Percentiles rank a stretch among this genome's conserved stretches.
phyloP scores from a whole-genome alignment of 768 basidiomycete species.

The Xanthoconium stramineum region DNA sequence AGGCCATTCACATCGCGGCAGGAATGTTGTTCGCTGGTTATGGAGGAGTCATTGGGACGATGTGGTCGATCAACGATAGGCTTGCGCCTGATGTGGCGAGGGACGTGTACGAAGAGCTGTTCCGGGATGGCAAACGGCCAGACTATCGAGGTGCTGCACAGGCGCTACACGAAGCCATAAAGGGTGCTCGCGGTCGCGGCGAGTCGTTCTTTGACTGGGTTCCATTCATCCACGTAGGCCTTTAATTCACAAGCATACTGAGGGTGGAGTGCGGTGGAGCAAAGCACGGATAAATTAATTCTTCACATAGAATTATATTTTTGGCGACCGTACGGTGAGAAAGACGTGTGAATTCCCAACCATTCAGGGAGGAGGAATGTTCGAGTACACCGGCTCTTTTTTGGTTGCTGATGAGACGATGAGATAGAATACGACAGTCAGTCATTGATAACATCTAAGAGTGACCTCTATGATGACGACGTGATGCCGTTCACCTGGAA shows the following conservation, averaged over 20 bases:
- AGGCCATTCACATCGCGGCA: neutral
- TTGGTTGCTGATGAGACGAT: neutral
- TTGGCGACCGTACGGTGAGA: too few species aligned
- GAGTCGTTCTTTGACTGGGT: too few species aligned
- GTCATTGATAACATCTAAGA: constrained; percentile 38
- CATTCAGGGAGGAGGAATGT: constrained; percentile 4
- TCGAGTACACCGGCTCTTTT: constrained; percentile 29
- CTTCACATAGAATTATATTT: too few species aligned
- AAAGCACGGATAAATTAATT: too few species aligned
- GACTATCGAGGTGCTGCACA: too few species aligned
- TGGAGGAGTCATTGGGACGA: constrained; percentile 2
- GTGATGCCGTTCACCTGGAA: neutral
- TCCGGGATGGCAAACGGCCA: too few species aligned
- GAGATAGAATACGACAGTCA: constrained; percentile 41
- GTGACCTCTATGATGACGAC: neutral
- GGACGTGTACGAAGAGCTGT: neutral
- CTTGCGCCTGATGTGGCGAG: constrained; percentile 27
- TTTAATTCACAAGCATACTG: too few species aligned
- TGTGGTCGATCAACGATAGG: neutral
- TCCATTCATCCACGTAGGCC: too few species aligned
- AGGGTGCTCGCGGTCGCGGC: too few species aligned
- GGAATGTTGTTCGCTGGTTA: constrained; percentile 25
- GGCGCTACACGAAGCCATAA: too few species aligned
- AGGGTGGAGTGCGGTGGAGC: too few species aligned
- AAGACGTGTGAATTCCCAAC: too few species aligned